These are phyloP conservation scores for Psilocybe cyanescens DNA, from an alignment of 768 basidiomycete species.

Conservation along the genomic window DNA sequence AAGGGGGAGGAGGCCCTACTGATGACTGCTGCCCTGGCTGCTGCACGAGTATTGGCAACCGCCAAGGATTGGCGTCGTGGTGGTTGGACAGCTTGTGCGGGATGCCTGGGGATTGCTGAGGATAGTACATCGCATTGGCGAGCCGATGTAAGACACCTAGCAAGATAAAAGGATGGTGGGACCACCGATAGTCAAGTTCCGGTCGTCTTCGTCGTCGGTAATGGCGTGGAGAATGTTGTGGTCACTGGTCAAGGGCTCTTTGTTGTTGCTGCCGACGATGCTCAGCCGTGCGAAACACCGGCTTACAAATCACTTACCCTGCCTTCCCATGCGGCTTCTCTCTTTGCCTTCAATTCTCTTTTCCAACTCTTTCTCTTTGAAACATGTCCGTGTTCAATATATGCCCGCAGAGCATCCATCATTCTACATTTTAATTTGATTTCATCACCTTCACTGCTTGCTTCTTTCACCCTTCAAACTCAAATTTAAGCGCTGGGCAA, in stretches of 20 bases:
- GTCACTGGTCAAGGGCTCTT: constrained; percentile 23
- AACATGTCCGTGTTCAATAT: neutral
- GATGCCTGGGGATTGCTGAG: constrained; percentile 83
- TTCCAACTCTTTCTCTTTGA: neutral
- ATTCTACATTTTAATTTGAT: neutral
- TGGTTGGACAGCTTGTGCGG: constrained; percentile 75
- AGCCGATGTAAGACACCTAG: constrained; percentile 26
- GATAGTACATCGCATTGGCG: constrained; percentile 77
- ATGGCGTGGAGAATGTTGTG: constrained; percentile 20
- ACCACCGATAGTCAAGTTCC: neutral
- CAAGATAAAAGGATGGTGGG: constrained; percentile 12
- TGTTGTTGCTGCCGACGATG: constrained; percentile 25
- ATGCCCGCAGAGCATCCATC: neutral
- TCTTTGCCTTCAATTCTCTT: neutral
- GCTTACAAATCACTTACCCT: constrained; percentile 24
- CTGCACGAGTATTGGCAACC: constrained; percentile 53
- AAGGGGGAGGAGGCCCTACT: constrained; percentile 68
- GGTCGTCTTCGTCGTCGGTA: constrained; percentile 17
- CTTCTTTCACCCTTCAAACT: neutral
- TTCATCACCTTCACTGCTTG: neutral
- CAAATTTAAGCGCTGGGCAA: neutral
- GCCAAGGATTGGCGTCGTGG: constrained; percentile 81
- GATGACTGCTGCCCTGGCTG: constrained; percentile 54
- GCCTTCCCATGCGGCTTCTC: constrained; percentile 5
- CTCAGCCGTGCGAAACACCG: constrained; percentile 22